These are phyloP conservation scores for Effrenium voratum DNA, from an alignment of 73 alveolate genomes.

Conservation along the genomic window DNA sequence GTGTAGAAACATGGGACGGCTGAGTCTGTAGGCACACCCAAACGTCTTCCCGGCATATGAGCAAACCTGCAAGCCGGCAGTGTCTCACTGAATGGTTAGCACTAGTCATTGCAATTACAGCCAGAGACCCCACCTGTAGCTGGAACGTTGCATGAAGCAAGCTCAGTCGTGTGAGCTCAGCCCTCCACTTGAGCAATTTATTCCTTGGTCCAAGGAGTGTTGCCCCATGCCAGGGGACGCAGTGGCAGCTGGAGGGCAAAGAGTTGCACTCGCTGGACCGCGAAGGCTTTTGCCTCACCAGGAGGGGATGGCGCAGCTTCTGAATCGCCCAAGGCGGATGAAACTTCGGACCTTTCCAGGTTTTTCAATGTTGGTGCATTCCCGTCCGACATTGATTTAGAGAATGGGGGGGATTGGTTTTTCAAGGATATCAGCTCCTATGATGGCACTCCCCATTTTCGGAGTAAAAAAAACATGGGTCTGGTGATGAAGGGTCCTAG, in stretches of 20 bases:
- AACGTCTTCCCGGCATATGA: neutral
- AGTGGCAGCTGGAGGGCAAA: conserved; percentile 42
- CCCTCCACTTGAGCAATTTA: neutral
- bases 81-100: neutral
- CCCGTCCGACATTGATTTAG: too few relatives aligned
- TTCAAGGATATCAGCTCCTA: too few relatives aligned
- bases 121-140: neutral
- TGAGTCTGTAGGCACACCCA: neutral
- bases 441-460: too few relatives aligned
- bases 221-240: conserved; percentile 75
- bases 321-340: neutral
- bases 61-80: neutral
- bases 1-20: neutral
- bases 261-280: conserved; percentile 45
- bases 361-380: too few relatives aligned
- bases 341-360: neutral
- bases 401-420: too few relatives aligned
- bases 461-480: too few relatives aligned
- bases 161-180: neutral
- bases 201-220: neutral
- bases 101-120: neutral
- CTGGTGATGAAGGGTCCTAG: too few relatives aligned
- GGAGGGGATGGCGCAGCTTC: neutral
- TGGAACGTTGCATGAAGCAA: neutral
- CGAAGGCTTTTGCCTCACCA: conserved; percentile 38